A percentile compares a stretch with the other conserved stretches of the same genome.
Evolutionary conservation across 2,329 filamentous ascomycete genomes (phyloP).

Genomic region (Neonectria ditissima): DNA sequence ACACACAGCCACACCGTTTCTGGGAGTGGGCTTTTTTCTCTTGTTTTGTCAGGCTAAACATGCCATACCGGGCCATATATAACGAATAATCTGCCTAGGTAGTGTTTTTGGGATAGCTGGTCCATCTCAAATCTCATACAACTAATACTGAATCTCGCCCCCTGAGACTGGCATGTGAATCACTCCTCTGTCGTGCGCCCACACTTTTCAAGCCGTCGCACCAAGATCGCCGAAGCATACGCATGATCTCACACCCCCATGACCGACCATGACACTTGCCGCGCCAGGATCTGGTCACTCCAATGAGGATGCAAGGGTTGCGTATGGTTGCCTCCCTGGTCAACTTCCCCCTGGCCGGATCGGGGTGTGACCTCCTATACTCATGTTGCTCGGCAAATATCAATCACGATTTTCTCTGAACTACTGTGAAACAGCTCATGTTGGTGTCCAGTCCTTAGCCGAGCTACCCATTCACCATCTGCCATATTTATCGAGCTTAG

Average conservation of each 20-base stretch:
- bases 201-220: not conserved
- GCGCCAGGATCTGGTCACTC: not conserved
- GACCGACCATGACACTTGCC: conserved; percentile 1
- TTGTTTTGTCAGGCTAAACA: not conserved
- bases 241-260: not conserved
- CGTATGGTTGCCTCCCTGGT: conserved; percentile 2
- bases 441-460: not conserved
- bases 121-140: conserved; percentile 12
- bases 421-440: not conserved
- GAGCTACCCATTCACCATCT: not conserved
- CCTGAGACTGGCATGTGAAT: not conserved
- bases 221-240: not conserved
- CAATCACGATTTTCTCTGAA: not conserved
- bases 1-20: not conserved
- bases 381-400: not conserved
- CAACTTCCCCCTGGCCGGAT: not conserved
- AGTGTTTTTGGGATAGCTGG: conserved; percentile 15
- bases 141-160: conserved; percentile 12
- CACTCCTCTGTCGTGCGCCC: conserved; percentile 1
- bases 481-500: not conserved
- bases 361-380: not conserved
- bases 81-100: conserved; percentile 1
- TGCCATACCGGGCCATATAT: not conserved
- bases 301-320: conserved; percentile 10
- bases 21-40: not conserved